phyloP scores from a whole-genome alignment of 148 eudicot species.

The Diospyros lotus region DNA sequence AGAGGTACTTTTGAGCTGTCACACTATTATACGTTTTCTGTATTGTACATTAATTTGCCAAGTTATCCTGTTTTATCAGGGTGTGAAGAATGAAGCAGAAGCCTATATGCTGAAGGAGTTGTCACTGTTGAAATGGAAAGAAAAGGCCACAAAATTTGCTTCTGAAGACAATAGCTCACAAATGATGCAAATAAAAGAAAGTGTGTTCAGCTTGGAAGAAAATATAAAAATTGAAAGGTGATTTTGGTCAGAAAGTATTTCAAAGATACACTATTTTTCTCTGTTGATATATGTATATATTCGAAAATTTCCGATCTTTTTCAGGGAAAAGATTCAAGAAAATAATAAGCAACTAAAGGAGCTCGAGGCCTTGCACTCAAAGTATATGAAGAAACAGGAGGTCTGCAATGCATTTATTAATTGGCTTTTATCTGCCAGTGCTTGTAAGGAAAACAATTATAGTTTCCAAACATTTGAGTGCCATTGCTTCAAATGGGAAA shows the following conservation, averaged over 20 bases:
- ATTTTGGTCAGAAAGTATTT: not conserved
- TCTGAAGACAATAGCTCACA: constrained; percentile 59
- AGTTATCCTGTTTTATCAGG: constrained; percentile 31
- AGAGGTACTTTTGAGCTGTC: constrained; percentile 46
- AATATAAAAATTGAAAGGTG: constrained; percentile 72
- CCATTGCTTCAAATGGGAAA: not conserved
- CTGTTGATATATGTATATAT: not conserved
- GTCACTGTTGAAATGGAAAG: constrained; percentile 87
- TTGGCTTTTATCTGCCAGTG: not conserved
- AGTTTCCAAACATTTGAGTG: not conserved
- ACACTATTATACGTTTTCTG: not conserved
- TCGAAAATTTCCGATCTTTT: not conserved
- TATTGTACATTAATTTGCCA: not conserved
- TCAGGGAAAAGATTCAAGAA: constrained; percentile 76
- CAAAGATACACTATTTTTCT: not conserved
- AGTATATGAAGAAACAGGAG: constrained; percentile 79
- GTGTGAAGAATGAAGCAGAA: constrained; percentile 95
- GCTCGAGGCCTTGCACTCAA: constrained; percentile 64
- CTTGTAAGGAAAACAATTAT: not conserved
- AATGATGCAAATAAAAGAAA: constrained; percentile 48
- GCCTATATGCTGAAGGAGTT: constrained; percentile 86
- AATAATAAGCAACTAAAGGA: constrained; percentile 64
- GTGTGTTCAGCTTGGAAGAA: constrained; percentile 59
- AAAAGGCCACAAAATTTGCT: constrained; percentile 76
- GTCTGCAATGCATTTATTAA: constrained; percentile 26